Evolutionary conservation across 202 grass and related monocot species (phyloP), one percentile per base, ranked within the genome.

Genomic region (Hordeum pubiflorum): DNA sequence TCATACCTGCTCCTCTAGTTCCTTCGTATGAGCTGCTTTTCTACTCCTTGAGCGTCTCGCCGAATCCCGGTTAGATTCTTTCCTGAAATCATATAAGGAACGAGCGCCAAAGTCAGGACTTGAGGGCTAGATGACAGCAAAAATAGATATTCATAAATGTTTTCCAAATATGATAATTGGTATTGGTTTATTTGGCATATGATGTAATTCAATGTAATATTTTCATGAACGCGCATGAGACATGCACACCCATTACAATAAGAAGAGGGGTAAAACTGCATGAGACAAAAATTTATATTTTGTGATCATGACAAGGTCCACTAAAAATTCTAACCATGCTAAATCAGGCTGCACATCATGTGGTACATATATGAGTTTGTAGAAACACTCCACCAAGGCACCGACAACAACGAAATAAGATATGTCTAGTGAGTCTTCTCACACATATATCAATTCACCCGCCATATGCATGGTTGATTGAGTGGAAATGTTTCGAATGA

Each of bases 51-150:
- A 94, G 54, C 89, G 89, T 74, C 94, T 92, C 5, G 94, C 94
- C 8, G 94, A 97, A 78, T 94, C 89, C 54, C 91, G 65, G 41
- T 97, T 97, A 7, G 94, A 97, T 66, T 90, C 74, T 86, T 92
- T 97, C 50, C 94, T 94, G 39, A 65, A 66, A 60, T 60, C 2
- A 50, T 27, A 67, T 13, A 72, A 41, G 13, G 59, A 22, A 77
- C n/a, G 39, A 73, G 7, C 22, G 23, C 17, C 58, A 40, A 65
- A 55, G 8, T 5, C 6, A n/a, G 36, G 2, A 15, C 29, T 39
- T 82, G 4, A 74, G 10, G n/a, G 9, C 6, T 6, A 36, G 15
- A 38, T 1, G 18, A 5, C 5, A 44, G 20, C 1, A 1, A 29
- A 60, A 63, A 61, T 50, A 38, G 18, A 61, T 3, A 0, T 12